A percentile compares a stretch with the other conserved stretches of the same genome.
phyloP scores from a whole-genome alignment of 495 filamentous ascomycete species.

The Cryomyces antarcticus region DNA sequence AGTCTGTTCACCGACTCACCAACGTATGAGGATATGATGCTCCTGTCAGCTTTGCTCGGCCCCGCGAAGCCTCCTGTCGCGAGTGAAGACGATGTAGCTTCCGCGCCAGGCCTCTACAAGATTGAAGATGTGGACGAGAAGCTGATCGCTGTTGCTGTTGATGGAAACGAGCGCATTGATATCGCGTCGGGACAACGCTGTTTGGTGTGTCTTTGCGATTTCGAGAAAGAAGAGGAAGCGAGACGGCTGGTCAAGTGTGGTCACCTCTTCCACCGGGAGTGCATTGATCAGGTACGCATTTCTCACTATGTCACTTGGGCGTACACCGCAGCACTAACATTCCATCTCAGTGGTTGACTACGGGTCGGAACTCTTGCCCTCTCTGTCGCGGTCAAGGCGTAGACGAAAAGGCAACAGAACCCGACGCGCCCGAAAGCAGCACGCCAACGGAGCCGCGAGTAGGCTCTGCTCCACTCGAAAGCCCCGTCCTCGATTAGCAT shows the following conservation, averaged over 20 bases:
- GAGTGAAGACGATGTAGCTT: conserved; percentile 41
- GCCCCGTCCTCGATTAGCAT: too few species aligned
- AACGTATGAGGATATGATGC: conserved; percentile 63
- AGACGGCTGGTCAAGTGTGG: conserved; percentile 44
- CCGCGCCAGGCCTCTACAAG: conserved; percentile 32
- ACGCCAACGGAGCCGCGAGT: too few species aligned
- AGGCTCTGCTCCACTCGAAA: too few species aligned
- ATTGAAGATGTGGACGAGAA: conserved; percentile 4
- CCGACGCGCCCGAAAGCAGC: neutral
- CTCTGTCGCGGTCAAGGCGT: conserved; percentile 56
- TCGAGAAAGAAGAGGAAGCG: conserved; percentile 41
- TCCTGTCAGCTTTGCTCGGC: conserved; percentile 49
- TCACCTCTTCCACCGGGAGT: conserved; percentile 53
- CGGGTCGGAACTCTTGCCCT: conserved; percentile 60
- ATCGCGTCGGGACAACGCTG: conserved; percentile 42
- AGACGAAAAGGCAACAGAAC: conserved; percentile 24
- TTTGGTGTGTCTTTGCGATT: conserved; percentile 52
- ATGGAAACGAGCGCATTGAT: conserved; percentile 26
- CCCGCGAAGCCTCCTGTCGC: conserved; percentile 60
- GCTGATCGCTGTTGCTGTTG: conserved; percentile 29
- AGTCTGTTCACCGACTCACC: conserved; percentile 62
- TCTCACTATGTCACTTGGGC: neutral
- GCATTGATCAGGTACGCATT: conserved; percentile 50
- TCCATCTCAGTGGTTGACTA: conserved; percentile 46
- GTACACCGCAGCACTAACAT: conserved; percentile 4